These are phyloP conservation scores for Ascochyta koolunga DNA, from an alignment of 2,329 filamentous ascomycete genomes.

Conservation along the genomic window DNA sequence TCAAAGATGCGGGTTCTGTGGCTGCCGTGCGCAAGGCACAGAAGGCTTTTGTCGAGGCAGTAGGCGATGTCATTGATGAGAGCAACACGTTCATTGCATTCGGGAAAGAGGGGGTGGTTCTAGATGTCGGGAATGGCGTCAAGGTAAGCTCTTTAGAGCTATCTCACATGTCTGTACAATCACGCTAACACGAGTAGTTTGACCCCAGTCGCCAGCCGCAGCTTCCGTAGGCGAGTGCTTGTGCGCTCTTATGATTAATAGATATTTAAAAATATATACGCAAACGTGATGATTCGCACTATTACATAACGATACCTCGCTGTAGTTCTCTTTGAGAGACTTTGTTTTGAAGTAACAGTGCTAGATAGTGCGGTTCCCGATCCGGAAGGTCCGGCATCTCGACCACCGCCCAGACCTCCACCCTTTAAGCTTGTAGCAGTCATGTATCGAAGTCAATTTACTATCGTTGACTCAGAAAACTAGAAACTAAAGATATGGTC, in stretches of 20 bases:
- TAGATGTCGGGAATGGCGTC: background rate
- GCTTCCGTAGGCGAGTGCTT: background rate
- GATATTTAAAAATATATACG: too few species aligned
- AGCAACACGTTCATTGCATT: background rate
- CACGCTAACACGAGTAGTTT: background rate
- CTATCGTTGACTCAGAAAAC: too few species aligned
- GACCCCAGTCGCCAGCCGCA: background rate
- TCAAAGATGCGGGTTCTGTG: background rate
- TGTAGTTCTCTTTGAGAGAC: too few species aligned
- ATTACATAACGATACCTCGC: too few species aligned
- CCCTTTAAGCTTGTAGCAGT: too few species aligned
- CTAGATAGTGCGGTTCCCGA: too few species aligned
- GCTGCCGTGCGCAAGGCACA: background rate
- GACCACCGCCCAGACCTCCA: too few species aligned
- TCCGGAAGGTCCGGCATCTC: too few species aligned
- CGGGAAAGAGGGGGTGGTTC: background rate
- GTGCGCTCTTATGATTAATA: background rate
- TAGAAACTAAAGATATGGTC: too few species aligned
- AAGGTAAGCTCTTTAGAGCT: background rate
- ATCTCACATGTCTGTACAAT: background rate
- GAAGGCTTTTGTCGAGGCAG: background rate
- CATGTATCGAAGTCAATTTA: too few species aligned
- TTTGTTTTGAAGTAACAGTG: too few species aligned
- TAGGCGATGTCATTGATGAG: background rate
- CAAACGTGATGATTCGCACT: too few species aligned